Base-by-base conservation (phyloP, 1,139 yeast genomes). In the Geotrichum candidum region DNA sequence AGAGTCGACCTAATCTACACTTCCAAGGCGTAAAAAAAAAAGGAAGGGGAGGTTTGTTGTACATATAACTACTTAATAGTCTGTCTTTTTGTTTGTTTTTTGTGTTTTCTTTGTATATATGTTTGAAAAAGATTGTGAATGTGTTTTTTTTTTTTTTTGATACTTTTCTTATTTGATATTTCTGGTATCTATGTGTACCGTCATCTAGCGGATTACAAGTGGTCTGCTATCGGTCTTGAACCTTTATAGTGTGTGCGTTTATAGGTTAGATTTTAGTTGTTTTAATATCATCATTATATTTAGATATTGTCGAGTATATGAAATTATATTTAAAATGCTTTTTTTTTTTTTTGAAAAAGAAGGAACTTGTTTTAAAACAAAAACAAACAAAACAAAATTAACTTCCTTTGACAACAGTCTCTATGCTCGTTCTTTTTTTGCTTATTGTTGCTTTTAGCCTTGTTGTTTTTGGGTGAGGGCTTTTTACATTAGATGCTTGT, bases 1-100 rank as follows among this genome's bases (percentile, higher is more conserved):
- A 76, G 73, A 64, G 76, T 82, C 41, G 83, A 82, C 56, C 60
- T 59, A 35, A 66, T 63, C 59, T 69, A 58, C 56, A 66, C 69
- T 22, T 71, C 72, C 25, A 56, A 58, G 46, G 31, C 61, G 27
- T 59, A 51, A 50, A n/a, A 25, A 25, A 25, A 25, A 25, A 25
- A 25, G 27, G 27, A 25, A 25, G 27, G 31, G 48, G 9, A 11
- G 35, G 18, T 25, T 25, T 23, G 13, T 23, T 50, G 54, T 56
- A 56, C 55, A 54, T 51, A 54, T 23, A 33, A n/a, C 33, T 54
- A 11, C 11, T 23, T 31, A 33, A 35, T 15, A 53, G 23, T 38
- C 7, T 38, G 23, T 38, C 7, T 38, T 38, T 9, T 33, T 13
- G 38, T 33, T 33, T 33, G 7, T 38, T 38, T 38, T 38, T 38